Conservation (phyloP, 2,329 filamentous ascomycete species). For the Neocatenulostroma microsporum region DNA sequence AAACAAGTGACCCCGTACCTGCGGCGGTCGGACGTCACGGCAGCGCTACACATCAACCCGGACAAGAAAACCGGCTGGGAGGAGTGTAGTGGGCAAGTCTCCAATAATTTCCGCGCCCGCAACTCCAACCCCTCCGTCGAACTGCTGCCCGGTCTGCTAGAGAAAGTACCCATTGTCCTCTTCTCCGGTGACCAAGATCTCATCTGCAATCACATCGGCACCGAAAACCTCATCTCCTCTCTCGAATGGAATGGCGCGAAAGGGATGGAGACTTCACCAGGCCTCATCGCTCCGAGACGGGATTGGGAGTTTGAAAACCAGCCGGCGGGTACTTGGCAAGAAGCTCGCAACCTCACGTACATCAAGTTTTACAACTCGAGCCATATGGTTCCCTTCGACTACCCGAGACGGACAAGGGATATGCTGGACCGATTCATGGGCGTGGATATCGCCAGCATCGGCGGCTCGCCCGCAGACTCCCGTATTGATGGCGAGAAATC, state of each 20-base stretch:
- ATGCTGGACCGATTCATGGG: constrained; percentile 97
- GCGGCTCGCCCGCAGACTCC: constrained; percentile 69
- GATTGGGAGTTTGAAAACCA: constrained; percentile 93
- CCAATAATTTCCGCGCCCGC: constrained; percentile 58
- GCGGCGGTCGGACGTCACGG: constrained; percentile 66
- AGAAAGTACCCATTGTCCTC: constrained; percentile 69
- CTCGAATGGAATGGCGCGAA: constrained; percentile 87
- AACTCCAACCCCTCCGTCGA: constrained; percentile 66
- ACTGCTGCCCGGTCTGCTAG: constrained; percentile 69
- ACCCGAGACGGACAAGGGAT: constrained; percentile 74
- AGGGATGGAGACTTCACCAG: constrained; percentile 80
- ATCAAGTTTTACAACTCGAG: constrained; percentile 91
- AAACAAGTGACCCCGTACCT: constrained; percentile 71
- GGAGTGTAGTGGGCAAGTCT: constrained; percentile 79
- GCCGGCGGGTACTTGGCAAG: constrained; percentile 83
- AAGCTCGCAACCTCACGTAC: constrained; percentile 91
- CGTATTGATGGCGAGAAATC: constrained; percentile 79
- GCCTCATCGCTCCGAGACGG: constrained; percentile 82
- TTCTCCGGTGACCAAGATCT: constrained; percentile 92
- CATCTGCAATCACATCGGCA: constrained; percentile 96
- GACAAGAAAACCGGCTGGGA: constrained; percentile 83
- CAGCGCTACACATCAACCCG: constrained; percentile 72
- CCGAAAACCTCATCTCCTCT: constrained; percentile 80
- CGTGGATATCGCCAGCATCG: constrained; percentile 84
- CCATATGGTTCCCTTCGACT: constrained; percentile 98